These are phyloP conservation scores for Pseudogymnoascus sp. DNA, from an alignment of 2,329 filamentous ascomycete genomes.

Conservation along the genomic window DNA sequence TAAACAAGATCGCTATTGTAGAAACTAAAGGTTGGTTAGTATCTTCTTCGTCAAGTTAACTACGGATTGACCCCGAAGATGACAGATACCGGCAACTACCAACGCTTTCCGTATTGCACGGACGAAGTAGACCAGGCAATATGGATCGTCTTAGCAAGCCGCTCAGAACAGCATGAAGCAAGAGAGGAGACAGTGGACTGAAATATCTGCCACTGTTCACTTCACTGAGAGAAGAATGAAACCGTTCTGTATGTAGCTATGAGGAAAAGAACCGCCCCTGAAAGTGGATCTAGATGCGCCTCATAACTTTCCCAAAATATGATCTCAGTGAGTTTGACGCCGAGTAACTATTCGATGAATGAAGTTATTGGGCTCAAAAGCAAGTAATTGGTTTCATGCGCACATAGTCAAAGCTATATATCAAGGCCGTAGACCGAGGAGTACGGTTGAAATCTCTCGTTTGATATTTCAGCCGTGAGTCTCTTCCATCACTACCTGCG, in stretches of 20 bases:
- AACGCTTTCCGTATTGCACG: neutral
- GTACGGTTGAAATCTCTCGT: neutral
- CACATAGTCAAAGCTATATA: neutral
- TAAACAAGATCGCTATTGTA: neutral
- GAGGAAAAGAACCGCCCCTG: neutral
- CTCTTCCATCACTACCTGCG: neutral
- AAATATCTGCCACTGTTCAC: neutral
- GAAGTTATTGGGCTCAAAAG: neutral
- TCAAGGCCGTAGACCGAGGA: neutral
- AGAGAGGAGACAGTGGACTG: neutral
- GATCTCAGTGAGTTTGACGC: neutral
- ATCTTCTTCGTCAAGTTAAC: neutral
- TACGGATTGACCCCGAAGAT: neutral
- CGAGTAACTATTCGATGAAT: neutral
- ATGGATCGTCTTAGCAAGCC: neutral
- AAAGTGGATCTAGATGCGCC: neutral
- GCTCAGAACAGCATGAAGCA: neutral
- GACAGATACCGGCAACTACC: neutral
- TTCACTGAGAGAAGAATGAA: neutral
- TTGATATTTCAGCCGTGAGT: neutral
- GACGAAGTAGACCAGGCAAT: neutral
- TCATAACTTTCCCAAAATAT: neutral
- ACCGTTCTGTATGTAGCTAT: neutral
- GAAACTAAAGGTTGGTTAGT: neutral
- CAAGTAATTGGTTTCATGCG: neutral